Conservation (phyloP, 129 eudicot genomes). For the Oenanthe sinensis region DNA sequence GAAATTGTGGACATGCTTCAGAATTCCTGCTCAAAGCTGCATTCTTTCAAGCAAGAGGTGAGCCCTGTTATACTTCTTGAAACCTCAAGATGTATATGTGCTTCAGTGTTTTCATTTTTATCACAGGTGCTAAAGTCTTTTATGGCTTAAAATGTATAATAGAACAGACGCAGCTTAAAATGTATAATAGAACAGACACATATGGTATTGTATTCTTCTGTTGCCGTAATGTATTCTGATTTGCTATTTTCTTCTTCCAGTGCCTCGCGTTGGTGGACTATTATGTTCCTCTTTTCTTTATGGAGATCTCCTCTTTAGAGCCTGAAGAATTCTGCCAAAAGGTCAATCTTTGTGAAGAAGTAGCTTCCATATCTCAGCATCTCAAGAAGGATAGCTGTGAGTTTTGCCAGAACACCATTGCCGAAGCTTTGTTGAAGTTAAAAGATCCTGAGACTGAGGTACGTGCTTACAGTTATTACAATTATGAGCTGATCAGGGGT, state of each 20-base stretch:
- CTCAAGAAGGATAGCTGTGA: conserved; percentile 45
- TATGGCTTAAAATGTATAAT: background rate
- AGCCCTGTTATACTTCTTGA: background rate
- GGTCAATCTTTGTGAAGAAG: conserved; percentile 48
- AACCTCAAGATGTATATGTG: background rate
- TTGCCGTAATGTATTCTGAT: background rate
- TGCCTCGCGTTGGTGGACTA: conserved; percentile 67
- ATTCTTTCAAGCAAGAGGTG: conserved; percentile 50
- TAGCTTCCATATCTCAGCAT: conserved; percentile 26
- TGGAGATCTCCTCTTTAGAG: conserved; percentile 44
- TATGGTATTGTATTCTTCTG: background rate
- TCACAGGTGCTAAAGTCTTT: background rate
- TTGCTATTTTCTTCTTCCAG: conserved; percentile 35
- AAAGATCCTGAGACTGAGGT: conserved; percentile 96
- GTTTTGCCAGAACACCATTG: conserved; percentile 50
- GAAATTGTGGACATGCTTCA: conserved; percentile 69
- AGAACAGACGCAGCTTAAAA: background rate
- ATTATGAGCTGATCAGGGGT: background rate
- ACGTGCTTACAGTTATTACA: background rate
- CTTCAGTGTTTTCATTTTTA: background rate
- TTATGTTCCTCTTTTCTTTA: conserved; percentile 85
- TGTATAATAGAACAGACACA: background rate
- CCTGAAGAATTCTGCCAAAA: conserved; percentile 66
- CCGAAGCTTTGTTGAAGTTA: conserved; percentile 56
- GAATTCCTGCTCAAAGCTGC: conserved; percentile 63